Evolutionary conservation across 768 basidiomycete genomes (phyloP).

Genomic region (Artomyces pyxidatus): DNA sequence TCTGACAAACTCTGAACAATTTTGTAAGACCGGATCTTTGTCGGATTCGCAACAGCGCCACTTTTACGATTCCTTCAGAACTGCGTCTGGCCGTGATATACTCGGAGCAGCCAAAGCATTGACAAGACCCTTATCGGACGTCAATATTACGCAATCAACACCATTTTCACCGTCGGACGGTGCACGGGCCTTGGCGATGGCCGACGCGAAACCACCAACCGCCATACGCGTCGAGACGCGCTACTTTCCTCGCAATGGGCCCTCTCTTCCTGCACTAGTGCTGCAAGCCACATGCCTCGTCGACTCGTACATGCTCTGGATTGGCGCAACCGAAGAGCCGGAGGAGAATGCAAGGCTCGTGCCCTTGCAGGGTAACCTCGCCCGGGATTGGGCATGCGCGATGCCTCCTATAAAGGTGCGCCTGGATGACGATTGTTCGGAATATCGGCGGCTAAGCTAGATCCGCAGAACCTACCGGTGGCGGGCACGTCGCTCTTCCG

Average conservation of each 20-base stretch:
- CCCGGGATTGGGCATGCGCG: constrained; percentile 76
- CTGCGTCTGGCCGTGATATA: too few species aligned
- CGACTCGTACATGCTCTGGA: constrained; percentile 79
- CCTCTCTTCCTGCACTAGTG: constrained; percentile 47
- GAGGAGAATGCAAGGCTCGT: constrained; percentile 28
- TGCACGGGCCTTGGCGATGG: neutral
- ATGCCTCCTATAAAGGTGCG: constrained; percentile 50
- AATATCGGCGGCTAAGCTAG: neutral
- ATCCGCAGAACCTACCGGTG: constrained; percentile 4
- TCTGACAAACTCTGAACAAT: too few species aligned
- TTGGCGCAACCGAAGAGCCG: constrained; percentile 47
- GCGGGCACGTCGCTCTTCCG: constrained; percentile 57
- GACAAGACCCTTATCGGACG: too few species aligned
- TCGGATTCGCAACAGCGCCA: too few species aligned
- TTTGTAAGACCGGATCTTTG: too few species aligned
- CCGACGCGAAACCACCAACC: neutral
- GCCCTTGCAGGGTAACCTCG: constrained; percentile 47
- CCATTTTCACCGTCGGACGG: too few species aligned
- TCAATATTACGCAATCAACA: too few species aligned
- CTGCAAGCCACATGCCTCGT: constrained; percentile 61
- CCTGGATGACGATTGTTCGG: constrained; percentile 1
- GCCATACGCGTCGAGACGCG: constrained; percentile 38
- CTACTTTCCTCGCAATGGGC: constrained; percentile 42
- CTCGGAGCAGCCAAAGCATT: neutral
- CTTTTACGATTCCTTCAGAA: too few species aligned